Percentiles rank a stretch among this genome's conserved stretches.
These are phyloP conservation scores for Rhizoclosmatium globosum DNA, from an alignment of 192 early-diverging fungal genomes.

Conservation along the genomic window DNA sequence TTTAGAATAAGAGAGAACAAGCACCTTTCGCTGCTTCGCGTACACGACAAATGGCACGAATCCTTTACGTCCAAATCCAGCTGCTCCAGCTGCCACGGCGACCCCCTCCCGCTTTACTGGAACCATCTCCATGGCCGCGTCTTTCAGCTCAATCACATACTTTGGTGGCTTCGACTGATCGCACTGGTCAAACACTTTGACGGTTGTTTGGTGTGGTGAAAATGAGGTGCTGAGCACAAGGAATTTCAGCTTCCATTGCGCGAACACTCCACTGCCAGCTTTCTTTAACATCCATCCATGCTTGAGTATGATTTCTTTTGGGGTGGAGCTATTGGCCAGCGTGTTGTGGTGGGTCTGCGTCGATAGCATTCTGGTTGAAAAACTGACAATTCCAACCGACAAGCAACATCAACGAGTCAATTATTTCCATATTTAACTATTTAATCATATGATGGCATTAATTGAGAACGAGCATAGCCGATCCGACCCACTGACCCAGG, in stretches of 20 bases:
- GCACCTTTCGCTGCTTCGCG: conserved; percentile 43
- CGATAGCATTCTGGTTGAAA: neutral
- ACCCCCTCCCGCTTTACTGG: neutral
- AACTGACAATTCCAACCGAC: neutral
- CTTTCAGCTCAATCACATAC: conserved; percentile 50
- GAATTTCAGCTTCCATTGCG: conserved; percentile 59
- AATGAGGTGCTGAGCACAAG: conserved; percentile 41
- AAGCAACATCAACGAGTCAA: neutral
- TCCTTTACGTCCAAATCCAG: conserved; percentile 37
- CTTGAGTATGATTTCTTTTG: conserved; percentile 41
- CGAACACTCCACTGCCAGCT: conserved; percentile 52
- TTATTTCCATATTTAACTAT: no score
- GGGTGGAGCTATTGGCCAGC: neutral
- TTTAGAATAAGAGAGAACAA: neutral
- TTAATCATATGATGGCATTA: no score
- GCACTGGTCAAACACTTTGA: conserved; percentile 54
- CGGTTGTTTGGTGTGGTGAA: neutral
- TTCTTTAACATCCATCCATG: conserved; percentile 63
- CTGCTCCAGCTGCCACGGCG: conserved; percentile 9
- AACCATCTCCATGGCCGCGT: conserved; percentile 22
- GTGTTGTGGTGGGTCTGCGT: conserved; percentile 1
- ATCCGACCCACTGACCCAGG: no score
- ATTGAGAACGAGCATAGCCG: no score
- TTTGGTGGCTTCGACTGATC: conserved; percentile 57
- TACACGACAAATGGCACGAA: conserved; percentile 43